Percentiles rank a stretch among this genome's conserved stretches.
phyloP scores from a whole-genome alignment of 495 filamentous ascomycete species.

The Lepraria neglecta region DNA sequence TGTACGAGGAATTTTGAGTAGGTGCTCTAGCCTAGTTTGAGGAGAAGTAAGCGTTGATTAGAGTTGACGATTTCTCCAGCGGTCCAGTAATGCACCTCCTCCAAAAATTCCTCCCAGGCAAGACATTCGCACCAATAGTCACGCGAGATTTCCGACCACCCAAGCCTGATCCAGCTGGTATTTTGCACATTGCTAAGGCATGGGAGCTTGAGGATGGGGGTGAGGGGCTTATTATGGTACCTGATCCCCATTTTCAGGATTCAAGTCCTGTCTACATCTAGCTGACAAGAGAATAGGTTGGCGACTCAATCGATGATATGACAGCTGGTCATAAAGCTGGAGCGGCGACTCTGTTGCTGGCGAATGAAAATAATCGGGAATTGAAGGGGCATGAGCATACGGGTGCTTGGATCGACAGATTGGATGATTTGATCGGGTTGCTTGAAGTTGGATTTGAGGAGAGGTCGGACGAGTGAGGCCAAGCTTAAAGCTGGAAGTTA shows the following conservation, averaged over 20 bases:
- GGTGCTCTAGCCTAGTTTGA: slow-evolving; percentile 10
- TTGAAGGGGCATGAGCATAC: slow-evolving; percentile 72
- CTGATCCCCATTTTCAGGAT: slow-evolving; percentile 19
- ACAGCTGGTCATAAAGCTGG: slow-evolving; percentile 78
- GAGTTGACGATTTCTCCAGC: slow-evolving; percentile 31
- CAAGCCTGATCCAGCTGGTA: slow-evolving; percentile 84
- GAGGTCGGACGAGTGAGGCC: neutral
- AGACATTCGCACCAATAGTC: slow-evolving; percentile 72
- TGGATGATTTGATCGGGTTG: slow-evolving; percentile 68
- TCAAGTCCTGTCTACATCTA: neutral
- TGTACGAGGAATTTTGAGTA: slow-evolving; percentile 94
- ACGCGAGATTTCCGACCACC: slow-evolving; percentile 78
- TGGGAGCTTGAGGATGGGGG: slow-evolving; percentile 61
- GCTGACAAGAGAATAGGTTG: slow-evolving; percentile 48
- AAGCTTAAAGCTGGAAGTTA: no score
- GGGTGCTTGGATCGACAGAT: slow-evolving; percentile 56
- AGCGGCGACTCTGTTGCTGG: slow-evolving; percentile 79
- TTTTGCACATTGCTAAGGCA: slow-evolving; percentile 69
- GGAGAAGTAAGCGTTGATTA: neutral
- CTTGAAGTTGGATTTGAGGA: slow-evolving; percentile 32
- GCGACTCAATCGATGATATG: slow-evolving; percentile 92
- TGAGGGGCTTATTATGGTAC: slow-evolving; percentile 52
- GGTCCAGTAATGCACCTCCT: slow-evolving; percentile 65
- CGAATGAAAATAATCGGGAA: slow-evolving; percentile 71
- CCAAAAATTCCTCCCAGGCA: slow-evolving; percentile 58